A percentile compares a stretch with the other conserved stretches of the same genome.
phyloP scores from a whole-genome alignment of 73 alveolate genomes.

The Paramecium tetraurelia region DNA sequence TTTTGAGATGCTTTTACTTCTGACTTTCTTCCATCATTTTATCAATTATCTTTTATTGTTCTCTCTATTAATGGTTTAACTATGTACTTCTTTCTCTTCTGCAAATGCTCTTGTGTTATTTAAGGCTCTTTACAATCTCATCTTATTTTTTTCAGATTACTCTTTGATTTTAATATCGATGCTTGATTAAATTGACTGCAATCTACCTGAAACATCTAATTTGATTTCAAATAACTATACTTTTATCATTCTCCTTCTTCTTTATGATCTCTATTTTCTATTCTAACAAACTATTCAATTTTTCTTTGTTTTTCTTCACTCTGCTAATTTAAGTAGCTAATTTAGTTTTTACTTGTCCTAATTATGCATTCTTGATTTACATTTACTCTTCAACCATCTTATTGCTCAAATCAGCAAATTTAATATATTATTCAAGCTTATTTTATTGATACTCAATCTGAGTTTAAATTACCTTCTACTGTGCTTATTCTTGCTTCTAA shows the following conservation, averaged over 20 bases:
- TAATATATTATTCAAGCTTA: background rate
- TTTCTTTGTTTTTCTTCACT: background rate
- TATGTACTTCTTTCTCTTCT: background rate
- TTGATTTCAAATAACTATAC: background rate
- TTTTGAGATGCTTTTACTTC: background rate
- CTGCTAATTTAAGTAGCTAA: background rate
- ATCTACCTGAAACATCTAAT: conserved; percentile 21
- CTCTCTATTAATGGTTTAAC: background rate
- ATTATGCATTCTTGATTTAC: background rate
- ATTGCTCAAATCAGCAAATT: background rate
- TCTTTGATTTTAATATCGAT: background rate
- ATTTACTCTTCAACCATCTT: conserved; percentile 19
- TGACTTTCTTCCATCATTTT: conserved; percentile 11
- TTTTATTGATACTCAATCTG: background rate
- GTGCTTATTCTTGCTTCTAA: background rate
- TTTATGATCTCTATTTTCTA: background rate
- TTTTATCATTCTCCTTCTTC: background rate
- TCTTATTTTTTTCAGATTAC: background rate
- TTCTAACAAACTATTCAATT: background rate
- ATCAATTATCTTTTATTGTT: background rate
- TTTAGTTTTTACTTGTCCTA: conserved; percentile 4
- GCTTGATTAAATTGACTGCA: background rate
- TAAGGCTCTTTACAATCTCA: conserved; percentile 3
- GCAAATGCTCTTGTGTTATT: conserved; percentile 22
- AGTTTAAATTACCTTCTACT: background rate